These are phyloP conservation scores for Fusarium armeniacum DNA, from an alignment of 2,329 filamentous ascomycete genomes.

Conservation along the genomic window DNA sequence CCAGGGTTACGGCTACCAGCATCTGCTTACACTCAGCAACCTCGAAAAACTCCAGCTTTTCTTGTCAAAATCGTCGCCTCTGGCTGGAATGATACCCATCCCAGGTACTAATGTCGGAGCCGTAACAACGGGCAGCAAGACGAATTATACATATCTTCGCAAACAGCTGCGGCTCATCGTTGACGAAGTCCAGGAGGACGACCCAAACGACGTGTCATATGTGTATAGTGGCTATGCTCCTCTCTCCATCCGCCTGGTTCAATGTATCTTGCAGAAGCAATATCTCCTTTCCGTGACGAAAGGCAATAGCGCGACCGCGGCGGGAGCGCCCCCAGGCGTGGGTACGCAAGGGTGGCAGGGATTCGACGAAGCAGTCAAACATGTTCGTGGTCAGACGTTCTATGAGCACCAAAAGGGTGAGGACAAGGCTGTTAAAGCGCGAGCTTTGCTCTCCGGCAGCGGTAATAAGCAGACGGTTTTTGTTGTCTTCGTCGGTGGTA, in stretches of 20 bases:
- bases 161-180: constrained; percentile 91
- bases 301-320: constrained; percentile 64
- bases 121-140: constrained; percentile 73
- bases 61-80: constrained; percentile 79
- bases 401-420: constrained; percentile 93
- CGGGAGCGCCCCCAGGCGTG: constrained; percentile 59
- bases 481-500: constrained; percentile 97
- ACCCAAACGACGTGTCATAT: constrained; percentile 96
- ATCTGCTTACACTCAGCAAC: constrained; percentile 88
- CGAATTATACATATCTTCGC: constrained; percentile 90
- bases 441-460: constrained; percentile 85
- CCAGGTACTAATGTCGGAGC: constrained; percentile 64
- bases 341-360: constrained; percentile 88
- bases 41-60: constrained; percentile 93
- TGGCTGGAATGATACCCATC: constrained; percentile 86
- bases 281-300: constrained; percentile 80
- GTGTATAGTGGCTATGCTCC: constrained; percentile 98
- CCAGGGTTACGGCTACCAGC: constrained; percentile 95
- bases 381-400: constrained; percentile 88
- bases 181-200: constrained; percentile 95
- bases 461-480: constrained; percentile 86
- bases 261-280: constrained; percentile 92
- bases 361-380: constrained; percentile 92
- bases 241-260: constrained; percentile 89
- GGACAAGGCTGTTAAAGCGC: constrained; percentile 90